Evolutionary conservation across 2,329 filamentous ascomycete species (phyloP), one percentile per base, ranked within the genome.

Genomic region (Ascochyta koolunga): DNA sequence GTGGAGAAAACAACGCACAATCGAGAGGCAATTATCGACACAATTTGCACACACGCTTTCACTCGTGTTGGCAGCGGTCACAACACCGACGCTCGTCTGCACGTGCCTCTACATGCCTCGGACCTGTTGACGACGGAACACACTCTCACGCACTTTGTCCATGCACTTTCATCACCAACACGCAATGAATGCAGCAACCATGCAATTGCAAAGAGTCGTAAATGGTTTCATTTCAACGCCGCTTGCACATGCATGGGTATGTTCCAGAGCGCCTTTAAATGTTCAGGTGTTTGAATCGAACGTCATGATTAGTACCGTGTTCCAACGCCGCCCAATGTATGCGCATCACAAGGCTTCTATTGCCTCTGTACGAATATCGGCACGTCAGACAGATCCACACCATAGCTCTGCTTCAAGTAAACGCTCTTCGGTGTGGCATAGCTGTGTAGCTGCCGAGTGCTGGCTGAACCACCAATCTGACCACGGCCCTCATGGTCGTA

Each of bases 401-500:
- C 70, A 32, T 67, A 67, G 45, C 69, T 61, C 37, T 67, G 56
- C 40, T 61, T 64, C 50, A 58, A 71, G 33, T 64, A 57, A 59
- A 68, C 60, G 60, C 65, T 71, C 63, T 69, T 71, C 24, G 62
- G 56, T 54, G 64, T 68, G 8, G 68, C 67, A 25, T 56, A 54
- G 35, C 65, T 72, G 54, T 73, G 65, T 44, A 66, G 54, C 37
- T 66, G 60, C 32, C 74, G 61, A 11, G 70, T 74, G 9, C 74
- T 73, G 32, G 69, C 71, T 60, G 71, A 74, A 49, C 73, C 74
- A 50, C 72, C 67, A 13, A 76, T 58, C 18, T 61, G 62, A 19
- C 64, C 69, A 40, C 58, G 66, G 4, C 64, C 62, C 48, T 74
- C 71, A 56, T 76, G 76, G 22, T 69, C 68, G 50, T 71, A 73